phyloP scores from a whole-genome alignment of 768 basidiomycete species.

The Pleurotus pulmonarius region DNA sequence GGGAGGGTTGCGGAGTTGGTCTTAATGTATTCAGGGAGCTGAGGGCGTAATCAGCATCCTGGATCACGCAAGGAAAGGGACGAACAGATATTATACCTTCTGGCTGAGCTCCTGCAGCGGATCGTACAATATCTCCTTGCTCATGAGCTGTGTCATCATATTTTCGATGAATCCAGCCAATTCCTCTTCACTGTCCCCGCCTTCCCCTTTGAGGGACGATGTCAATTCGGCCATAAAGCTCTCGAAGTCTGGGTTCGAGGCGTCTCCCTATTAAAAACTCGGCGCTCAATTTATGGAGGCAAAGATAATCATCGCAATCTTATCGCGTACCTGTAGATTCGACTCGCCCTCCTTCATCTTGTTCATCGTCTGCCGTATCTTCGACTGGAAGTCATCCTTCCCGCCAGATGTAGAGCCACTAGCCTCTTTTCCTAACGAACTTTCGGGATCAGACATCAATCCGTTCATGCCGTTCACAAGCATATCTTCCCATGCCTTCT shows the following conservation, averaged over 20 bases:
- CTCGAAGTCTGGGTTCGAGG: constrained; percentile 38
- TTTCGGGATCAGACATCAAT: constrained; percentile 6
- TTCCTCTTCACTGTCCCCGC: constrained; percentile 41
- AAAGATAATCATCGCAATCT: neutral
- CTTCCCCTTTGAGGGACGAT: constrained; percentile 30
- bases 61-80: too few relatives aligned
- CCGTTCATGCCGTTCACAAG: constrained; percentile 52
- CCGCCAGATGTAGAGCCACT: constrained; percentile 12
- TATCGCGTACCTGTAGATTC: constrained; percentile 37
- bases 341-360: constrained; percentile 70
- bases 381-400: constrained; percentile 57
- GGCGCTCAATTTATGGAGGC: neutral
- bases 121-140: constrained; percentile 81
- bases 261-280: neutral
- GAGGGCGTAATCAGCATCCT: too few relatives aligned
- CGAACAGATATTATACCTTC: constrained; percentile 42
- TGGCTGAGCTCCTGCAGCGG: constrained; percentile 78
- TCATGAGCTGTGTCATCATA: constrained; percentile 81
- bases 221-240: constrained; percentile 48
- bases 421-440: constrained; percentile 7
- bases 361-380: constrained; percentile 69
- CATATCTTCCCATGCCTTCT: constrained; percentile 71
- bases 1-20: constrained; percentile 52
- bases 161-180: constrained; percentile 68
- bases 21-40: constrained; percentile 79